Percentiles rank a stretch among this genome's conserved stretches.
phyloP scores from a whole-genome alignment of 257 asterid genomes.

The Pogostemon cablin region DNA sequence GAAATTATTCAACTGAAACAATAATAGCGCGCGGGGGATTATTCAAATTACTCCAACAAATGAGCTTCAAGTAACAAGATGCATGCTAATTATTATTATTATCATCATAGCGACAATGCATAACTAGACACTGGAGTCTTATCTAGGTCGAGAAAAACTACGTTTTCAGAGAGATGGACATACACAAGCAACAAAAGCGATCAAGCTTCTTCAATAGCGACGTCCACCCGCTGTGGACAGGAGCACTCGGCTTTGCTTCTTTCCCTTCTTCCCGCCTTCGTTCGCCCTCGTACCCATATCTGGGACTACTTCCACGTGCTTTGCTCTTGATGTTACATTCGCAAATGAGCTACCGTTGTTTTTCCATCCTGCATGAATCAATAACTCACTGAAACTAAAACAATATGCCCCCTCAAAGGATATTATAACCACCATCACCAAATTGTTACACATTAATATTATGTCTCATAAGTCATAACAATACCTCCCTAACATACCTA shows the following conservation, averaged over 20 bases:
- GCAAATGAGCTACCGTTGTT: slow-evolving; percentile 60
- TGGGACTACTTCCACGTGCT: slow-evolving; percentile 41
- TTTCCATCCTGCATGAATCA: slow-evolving; percentile 44
- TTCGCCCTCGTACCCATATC: slow-evolving; percentile 37
- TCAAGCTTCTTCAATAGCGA: slow-evolving; percentile 52
- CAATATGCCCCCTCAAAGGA: neutral
- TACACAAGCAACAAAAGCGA: neutral
- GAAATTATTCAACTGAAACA: no score
- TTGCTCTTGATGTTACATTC: slow-evolving; percentile 62
- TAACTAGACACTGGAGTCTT: neutral
- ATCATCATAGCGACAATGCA: no score
- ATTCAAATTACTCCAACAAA: neutral
- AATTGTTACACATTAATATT: neutral
- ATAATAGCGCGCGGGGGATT: no score
- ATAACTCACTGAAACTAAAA: slow-evolving; percentile 5
- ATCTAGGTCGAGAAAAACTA: neutral
- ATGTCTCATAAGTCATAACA: neutral
- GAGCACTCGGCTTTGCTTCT: slow-evolving; percentile 67
- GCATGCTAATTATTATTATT: neutral
- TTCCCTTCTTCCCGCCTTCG: slow-evolving; percentile 74
- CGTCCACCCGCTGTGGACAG: slow-evolving; percentile 89
- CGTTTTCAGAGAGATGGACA: neutral
- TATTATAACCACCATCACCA: neutral
- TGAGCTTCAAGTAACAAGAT: neutral
- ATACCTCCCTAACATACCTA: slow-evolving; percentile 32